These are phyloP conservation scores for Lecanosticta acicola DNA, from an alignment of 2,329 filamentous ascomycete genomes.

Conservation along the genomic window DNA sequence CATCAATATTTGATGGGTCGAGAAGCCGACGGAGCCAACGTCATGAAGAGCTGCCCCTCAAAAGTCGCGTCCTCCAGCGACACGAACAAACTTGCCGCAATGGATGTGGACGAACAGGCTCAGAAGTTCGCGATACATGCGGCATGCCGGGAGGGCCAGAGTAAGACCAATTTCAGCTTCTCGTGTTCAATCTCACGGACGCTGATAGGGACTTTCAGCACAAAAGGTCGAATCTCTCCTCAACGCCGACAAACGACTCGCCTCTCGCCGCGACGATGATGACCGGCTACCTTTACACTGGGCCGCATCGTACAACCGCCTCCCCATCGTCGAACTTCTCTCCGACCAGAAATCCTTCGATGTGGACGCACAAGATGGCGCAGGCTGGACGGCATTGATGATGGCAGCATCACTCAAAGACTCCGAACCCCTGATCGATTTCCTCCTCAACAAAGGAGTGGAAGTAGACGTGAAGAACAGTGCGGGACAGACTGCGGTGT, in stretches of 20 bases:
- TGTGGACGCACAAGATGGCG: slow-evolving; percentile 73
- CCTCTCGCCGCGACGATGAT: slow-evolving; percentile 70
- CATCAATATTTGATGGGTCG: too few relatives aligned
- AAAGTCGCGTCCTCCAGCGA: slow-evolving; percentile 3
- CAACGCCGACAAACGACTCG: slow-evolving; percentile 71
- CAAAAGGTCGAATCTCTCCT: slow-evolving; percentile 68
- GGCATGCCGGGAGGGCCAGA: slow-evolving; percentile 75
- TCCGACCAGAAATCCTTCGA: slow-evolving; percentile 70
- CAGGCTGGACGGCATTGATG: slow-evolving; percentile 80
- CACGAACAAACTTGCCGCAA: slow-evolving; percentile 17
- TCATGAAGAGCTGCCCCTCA: too few relatives aligned
- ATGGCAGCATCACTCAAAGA: slow-evolving; percentile 72
- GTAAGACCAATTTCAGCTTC: slow-evolving; percentile 47
- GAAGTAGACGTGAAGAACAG: slow-evolving; percentile 71
- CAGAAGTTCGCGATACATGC: slow-evolving; percentile 80
- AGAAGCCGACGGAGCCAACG: too few relatives aligned
- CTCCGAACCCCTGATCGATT: slow-evolving; percentile 60
- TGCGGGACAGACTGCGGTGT: slow-evolving; percentile 72
- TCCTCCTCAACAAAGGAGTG: slow-evolving; percentile 63
- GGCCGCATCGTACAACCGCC: slow-evolving; percentile 78
- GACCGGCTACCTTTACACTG: slow-evolving; percentile 89
- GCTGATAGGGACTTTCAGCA: slow-evolving; percentile 43
- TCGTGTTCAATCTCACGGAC: not conserved
- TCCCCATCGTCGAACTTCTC: slow-evolving; percentile 68
- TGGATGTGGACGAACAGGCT: slow-evolving; percentile 32